phyloP scores from a whole-genome alignment of 176 grass and related monocot species.

The Melocanna baccifera region DNA sequence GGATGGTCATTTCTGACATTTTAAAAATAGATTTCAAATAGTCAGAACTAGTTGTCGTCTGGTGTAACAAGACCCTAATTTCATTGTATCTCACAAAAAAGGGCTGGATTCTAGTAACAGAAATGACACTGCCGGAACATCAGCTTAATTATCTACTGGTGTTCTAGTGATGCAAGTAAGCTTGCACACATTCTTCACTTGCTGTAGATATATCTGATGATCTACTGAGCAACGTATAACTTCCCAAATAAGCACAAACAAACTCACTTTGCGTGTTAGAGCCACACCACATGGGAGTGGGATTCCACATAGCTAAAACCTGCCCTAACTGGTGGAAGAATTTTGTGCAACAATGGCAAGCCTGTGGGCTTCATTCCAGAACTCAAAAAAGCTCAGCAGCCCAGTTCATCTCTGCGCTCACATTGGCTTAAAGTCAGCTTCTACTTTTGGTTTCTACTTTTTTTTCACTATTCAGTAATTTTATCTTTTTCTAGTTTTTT shows the following conservation, averaged over 20 bases:
- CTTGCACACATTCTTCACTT: too few relatives aligned
- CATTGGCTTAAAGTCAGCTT: too few relatives aligned
- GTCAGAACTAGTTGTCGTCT: background rate
- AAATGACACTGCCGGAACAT: background rate
- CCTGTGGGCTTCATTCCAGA: background rate
- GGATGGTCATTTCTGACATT: background rate
- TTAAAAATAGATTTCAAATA: background rate
- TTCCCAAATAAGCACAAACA: background rate
- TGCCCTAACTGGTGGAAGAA: background rate
- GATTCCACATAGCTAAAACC: background rate
- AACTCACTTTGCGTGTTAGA: background rate
- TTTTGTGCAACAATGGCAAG: background rate
- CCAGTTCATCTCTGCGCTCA: background rate
- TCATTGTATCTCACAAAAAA: background rate
- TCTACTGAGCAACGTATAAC: background rate
- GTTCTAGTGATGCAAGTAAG: background rate
- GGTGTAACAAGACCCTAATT: background rate
- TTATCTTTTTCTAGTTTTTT: too few relatives aligned
- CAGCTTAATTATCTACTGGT: background rate
- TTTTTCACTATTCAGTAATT: too few relatives aligned
- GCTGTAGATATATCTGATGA: background rate
- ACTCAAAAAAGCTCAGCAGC: background rate
- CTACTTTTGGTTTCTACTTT: too few relatives aligned
- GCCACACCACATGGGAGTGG: background rate
- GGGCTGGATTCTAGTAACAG: background rate